These are phyloP conservation scores for Clarireedia monteithiana DNA, from an alignment of 2,329 filamentous ascomycete genomes.

Conservation along the genomic window DNA sequence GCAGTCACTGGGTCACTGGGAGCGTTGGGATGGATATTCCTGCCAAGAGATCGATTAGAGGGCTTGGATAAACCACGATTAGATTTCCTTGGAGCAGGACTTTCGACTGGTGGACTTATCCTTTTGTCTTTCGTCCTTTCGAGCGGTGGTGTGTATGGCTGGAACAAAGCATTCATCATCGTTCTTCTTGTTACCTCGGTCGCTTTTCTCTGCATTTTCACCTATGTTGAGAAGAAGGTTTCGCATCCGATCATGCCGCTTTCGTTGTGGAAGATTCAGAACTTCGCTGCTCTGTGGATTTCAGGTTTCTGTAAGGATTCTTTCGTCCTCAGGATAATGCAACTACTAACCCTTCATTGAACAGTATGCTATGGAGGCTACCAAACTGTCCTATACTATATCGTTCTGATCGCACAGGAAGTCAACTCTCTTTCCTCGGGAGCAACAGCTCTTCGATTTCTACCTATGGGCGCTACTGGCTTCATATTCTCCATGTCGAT, in stretches of 20 bases:
- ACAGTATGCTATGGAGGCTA: conserved; percentile 36
- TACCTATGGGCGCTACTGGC: conserved; percentile 35
- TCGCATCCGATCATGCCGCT: conserved; percentile 39
- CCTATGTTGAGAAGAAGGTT: conserved; percentile 36
- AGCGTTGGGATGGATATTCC: conserved; percentile 29
- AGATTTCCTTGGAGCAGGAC: conserved; percentile 34
- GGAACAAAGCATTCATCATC: conserved; percentile 38
- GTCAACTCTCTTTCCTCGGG: conserved; percentile 33
- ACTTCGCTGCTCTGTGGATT: conserved; percentile 39
- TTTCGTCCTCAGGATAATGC: background rate
- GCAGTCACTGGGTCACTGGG: conserved; percentile 29
- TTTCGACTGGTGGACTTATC: conserved; percentile 36
- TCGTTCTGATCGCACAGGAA: conserved; percentile 35
- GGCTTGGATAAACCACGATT: conserved; percentile 30
- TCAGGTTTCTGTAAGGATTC: conserved; percentile 32
- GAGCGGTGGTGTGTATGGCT: conserved; percentile 38
- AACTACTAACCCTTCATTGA: background rate
- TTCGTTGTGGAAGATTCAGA: conserved; percentile 37
- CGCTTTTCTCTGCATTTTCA: conserved; percentile 32
- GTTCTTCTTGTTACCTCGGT: conserved; percentile 33
- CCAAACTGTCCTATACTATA: conserved; percentile 36
- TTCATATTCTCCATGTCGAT: conserved; percentile 32
- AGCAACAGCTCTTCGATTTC: conserved; percentile 33
- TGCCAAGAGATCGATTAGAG: conserved; percentile 33
- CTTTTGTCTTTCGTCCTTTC: conserved; percentile 38